A percentile compares a stretch with the other conserved stretches of the same genome.
phyloP scores from a whole-genome alignment of 1,139 yeast genomes.

The Geotrichum aggregatum region DNA sequence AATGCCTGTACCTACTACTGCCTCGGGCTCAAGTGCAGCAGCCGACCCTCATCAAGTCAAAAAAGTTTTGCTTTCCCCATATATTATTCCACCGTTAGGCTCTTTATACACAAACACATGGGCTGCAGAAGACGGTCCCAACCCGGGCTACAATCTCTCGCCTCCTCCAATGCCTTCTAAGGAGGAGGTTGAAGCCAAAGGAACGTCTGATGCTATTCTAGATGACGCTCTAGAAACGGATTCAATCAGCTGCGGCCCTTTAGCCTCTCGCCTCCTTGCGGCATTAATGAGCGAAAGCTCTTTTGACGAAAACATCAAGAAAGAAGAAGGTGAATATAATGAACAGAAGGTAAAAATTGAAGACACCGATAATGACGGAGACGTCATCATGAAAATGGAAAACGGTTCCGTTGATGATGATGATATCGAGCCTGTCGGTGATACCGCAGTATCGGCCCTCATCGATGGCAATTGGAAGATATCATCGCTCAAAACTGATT shows the following conservation, averaged over 20 bases:
- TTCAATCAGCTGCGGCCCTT: conserved; percentile 84
- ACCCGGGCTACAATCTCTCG: conserved; percentile 40
- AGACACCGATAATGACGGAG: conserved; percentile 29
- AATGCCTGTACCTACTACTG: conserved; percentile 27
- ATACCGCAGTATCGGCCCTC: conserved; percentile 23
- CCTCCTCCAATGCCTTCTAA: conserved; percentile 25
- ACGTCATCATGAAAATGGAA: not conserved
- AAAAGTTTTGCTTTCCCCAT: conserved; percentile 39
- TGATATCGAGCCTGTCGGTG: conserved; percentile 20
- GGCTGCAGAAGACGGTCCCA: conserved; percentile 71
- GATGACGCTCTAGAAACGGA: conserved; percentile 70
- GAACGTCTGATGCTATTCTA: conserved; percentile 53
- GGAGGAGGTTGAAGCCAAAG: conserved; percentile 34
- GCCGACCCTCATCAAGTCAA: conserved; percentile 25
- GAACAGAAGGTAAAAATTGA: conserved; percentile 11
- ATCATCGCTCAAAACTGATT: conserved; percentile 54
- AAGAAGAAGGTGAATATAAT: conserved; percentile 23
- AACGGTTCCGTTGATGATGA: conserved; percentile 11
- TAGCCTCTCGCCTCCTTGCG: conserved; percentile 76
- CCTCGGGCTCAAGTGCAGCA: conserved; percentile 27
- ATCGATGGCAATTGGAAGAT: conserved; percentile 42
- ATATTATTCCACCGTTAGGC: conserved; percentile 74
- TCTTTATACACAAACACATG: conserved; percentile 75
- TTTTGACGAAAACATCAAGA: conserved; percentile 25
- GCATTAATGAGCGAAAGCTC: conserved; percentile 63